Percentiles rank a stretch among this genome's conserved stretches.
Evolutionary conservation across 108 stramenopile genomes (phyloP).

Genomic region (Skeletonema potamos): DNA sequence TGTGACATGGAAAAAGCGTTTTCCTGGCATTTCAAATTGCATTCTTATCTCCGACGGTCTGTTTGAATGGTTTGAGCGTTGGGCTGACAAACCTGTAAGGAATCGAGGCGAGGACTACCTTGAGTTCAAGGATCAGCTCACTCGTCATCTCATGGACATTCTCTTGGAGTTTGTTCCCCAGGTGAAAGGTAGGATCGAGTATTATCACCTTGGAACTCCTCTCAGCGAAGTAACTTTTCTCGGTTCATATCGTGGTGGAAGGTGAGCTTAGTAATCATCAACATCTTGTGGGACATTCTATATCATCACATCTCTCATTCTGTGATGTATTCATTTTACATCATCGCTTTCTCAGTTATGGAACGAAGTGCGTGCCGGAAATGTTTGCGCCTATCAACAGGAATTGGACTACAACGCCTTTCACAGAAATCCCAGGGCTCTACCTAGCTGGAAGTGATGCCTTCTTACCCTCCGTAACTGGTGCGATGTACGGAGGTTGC

Average conservation of each 20-base stretch:
- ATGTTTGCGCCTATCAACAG: slow-evolving; percentile 43
- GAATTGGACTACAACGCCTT: slow-evolving; percentile 43
- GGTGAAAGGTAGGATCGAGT: slow-evolving; percentile 40
- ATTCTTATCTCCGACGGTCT: slow-evolving; percentile 45
- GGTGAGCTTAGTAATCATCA: background rate
- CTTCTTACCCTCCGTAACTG: slow-evolving; percentile 36
- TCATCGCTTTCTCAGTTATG: slow-evolving; percentile 13
- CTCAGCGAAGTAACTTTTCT: slow-evolving; percentile 36
- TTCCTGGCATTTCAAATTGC: slow-evolving; percentile 41
- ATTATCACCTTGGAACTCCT: slow-evolving; percentile 41
- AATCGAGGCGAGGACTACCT: slow-evolving; percentile 45
- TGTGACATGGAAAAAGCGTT: slow-evolving; percentile 45
- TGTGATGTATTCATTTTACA: background rate
- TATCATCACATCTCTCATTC: background rate
- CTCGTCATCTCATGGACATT: slow-evolving; percentile 39
- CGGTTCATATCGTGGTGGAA: slow-evolving; percentile 35
- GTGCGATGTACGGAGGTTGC: slow-evolving; percentile 52
- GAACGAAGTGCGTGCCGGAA: slow-evolving; percentile 33
- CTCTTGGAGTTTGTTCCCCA: slow-evolving; percentile 42
- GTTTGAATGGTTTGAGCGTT: slow-evolving; percentile 35
- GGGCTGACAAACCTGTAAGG: slow-evolving; percentile 27
- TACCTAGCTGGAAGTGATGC: slow-evolving; percentile 48
- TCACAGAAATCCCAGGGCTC: slow-evolving; percentile 36
- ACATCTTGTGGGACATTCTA: background rate
- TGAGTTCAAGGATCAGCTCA: slow-evolving; percentile 44